Percentiles rank a stretch among this genome's conserved stretches.
These are phyloP conservation scores for Nakataea oryzae DNA, from an alignment of 2,329 filamentous ascomycete species.

Conservation along the genomic window DNA sequence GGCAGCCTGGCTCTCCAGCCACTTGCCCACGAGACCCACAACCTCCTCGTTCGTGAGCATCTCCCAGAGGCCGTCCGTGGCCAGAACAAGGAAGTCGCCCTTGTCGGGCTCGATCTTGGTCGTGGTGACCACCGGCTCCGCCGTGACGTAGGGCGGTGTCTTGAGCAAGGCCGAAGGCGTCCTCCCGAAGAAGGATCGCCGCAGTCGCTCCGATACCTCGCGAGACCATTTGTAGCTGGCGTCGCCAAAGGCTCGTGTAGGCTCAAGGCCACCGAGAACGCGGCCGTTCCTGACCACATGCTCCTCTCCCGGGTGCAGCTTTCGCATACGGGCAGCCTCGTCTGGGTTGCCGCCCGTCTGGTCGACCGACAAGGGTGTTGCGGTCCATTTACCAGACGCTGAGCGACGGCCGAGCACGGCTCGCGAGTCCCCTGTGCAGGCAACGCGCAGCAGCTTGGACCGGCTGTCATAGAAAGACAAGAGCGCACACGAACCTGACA, in stretches of 20 bases:
- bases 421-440: conserved; percentile 92
- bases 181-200: conserved; percentile 78
- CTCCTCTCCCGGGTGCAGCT: conserved; percentile 80
- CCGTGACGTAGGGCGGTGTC: conserved; percentile 94
- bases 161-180: conserved; percentile 67
- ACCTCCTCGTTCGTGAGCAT: conserved; percentile 99
- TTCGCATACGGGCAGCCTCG: conserved; percentile 72
- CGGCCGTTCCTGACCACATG: conserved; percentile 82
- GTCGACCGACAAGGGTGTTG: conserved; percentile 80
- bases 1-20: conserved; percentile 70
- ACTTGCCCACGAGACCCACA: conserved; percentile 89
- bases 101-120: conserved; percentile 83
- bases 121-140: conserved; percentile 88
- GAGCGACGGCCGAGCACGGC: conserved; percentile 80
- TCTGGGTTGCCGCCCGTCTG: conserved; percentile 85
- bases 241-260: conserved; percentile 89
- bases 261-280: conserved; percentile 84
- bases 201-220: conserved; percentile 74
- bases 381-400: conserved; percentile 79
- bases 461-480: conserved; percentile 91
- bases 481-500: conserved; percentile 94
- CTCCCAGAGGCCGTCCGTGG: conserved; percentile 95
- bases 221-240: conserved; percentile 93
- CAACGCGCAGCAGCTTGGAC: conserved; percentile 80
- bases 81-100: conserved; percentile 92